These are phyloP conservation scores for Kwoniella sp. DNA, from an alignment of 768 basidiomycete species.

Conservation along the genomic window DNA sequence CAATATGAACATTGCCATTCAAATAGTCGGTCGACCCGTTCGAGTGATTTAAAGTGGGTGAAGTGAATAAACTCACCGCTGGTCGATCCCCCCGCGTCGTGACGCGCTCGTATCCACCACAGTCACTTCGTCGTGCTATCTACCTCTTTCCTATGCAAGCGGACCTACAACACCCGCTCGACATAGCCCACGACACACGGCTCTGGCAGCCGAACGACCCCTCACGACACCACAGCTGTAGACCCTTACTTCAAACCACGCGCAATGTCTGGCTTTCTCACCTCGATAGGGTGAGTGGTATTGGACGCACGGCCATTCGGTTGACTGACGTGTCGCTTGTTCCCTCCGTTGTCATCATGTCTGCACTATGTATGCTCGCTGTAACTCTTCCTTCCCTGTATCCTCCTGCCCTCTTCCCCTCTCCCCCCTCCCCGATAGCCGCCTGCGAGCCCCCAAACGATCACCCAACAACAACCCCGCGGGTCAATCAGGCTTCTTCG, in stretches of 20 bases:
- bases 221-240: not conserved
- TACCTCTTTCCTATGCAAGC: too few relatives aligned
- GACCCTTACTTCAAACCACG: not conserved
- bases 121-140: too few relatives aligned
- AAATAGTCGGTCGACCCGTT: too few relatives aligned
- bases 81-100: too few relatives aligned
- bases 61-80: too few relatives aligned
- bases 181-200: too few relatives aligned
- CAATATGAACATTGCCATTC: too few relatives aligned
- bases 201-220: not conserved
- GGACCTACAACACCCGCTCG: too few relatives aligned
- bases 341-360: not conserved
- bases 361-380: not conserved
- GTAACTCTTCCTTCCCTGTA: not conserved
- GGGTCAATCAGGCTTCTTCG: conserved; percentile 28
- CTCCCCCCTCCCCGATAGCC: conserved; percentile 22
- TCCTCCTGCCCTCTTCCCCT: not conserved
- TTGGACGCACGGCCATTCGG: too few relatives aligned
- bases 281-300: conserved; percentile 45
- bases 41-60: too few relatives aligned
- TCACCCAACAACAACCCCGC: conserved; percentile 31
- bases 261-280: conserved; percentile 47
- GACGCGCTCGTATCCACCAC: conserved; percentile 8
- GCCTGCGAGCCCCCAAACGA: conserved; percentile 49
- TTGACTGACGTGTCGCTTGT: not conserved